A percentile compares a stretch with the other conserved stretches of the same genome.
Evolutionary conservation across 345 rosid species (phyloP).

Genomic region (Bruguiera gymnorhiza): DNA sequence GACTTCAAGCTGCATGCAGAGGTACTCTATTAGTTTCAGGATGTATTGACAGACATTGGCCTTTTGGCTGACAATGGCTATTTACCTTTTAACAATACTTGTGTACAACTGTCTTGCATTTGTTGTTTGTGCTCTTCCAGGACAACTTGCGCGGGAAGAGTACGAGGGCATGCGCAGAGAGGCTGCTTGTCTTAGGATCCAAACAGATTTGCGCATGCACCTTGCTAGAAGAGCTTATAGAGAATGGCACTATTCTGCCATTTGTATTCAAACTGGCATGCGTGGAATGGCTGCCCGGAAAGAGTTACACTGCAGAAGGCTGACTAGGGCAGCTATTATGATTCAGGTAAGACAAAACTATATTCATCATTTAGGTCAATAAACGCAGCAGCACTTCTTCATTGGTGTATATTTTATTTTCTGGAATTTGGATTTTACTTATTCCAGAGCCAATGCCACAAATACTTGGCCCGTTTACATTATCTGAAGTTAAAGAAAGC

Average conservation of each 20-base stretch:
- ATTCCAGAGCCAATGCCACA: conserved; percentile 70
- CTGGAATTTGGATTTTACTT: conserved; percentile 19
- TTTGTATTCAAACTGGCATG: conserved; percentile 74
- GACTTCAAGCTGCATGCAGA: conserved; percentile 83
- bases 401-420: conserved; percentile 2
- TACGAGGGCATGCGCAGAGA: conserved; percentile 67
- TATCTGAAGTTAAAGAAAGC: conserved; percentile 69
- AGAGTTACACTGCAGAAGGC: conserved; percentile 69
- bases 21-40: conserved; percentile 38
- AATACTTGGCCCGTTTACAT: conserved; percentile 56
- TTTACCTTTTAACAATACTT: not conserved
- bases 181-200: conserved; percentile 78
- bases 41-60: not conserved
- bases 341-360: conserved; percentile 55
- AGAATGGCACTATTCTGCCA: conserved; percentile 49
- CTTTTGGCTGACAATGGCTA: not conserved
- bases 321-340: conserved; percentile 63
- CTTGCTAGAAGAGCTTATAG: conserved; percentile 72
- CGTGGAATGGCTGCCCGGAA: conserved; percentile 93
- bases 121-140: conserved; percentile 37
- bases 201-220: conserved; percentile 73
- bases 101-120: not conserved
- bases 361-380: not conserved
- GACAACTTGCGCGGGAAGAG: conserved; percentile 65
- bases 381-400: not conserved